These are phyloP conservation scores for Singerocomus inundabilis DNA, from an alignment of 1,284 basidiomycete species.

Conservation along the genomic window DNA sequence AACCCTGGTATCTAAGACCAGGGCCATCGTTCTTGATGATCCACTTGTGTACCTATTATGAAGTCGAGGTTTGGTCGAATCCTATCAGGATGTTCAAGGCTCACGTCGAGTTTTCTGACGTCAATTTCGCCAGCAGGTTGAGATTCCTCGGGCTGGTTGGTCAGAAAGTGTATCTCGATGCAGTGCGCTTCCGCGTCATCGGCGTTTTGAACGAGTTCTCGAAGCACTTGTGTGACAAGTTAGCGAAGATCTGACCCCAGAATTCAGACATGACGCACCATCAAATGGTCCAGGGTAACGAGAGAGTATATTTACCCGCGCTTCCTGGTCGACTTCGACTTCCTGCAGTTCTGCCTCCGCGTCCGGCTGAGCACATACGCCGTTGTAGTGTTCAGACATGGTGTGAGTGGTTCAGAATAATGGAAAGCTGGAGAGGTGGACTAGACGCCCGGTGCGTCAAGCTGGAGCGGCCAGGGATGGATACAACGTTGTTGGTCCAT, in stretches of 20 bases:
- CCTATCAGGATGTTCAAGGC: neutral
- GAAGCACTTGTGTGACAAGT: slow-evolving; percentile 55
- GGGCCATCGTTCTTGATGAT: slow-evolving; percentile 86
- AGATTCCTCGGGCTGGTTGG: slow-evolving; percentile 44
- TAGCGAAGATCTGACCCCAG: neutral
- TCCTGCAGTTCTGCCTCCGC: slow-evolving; percentile 6
- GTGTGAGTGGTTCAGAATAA: no score
- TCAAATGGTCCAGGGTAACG: slow-evolving; percentile 25
- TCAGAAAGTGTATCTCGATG: slow-evolving; percentile 80
- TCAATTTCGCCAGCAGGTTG: neutral
- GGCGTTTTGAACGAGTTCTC: slow-evolving; percentile 92
- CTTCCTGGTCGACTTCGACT: slow-evolving; percentile 19
- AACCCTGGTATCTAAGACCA: slow-evolving; percentile 78
- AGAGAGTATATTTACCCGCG: slow-evolving; percentile 21
- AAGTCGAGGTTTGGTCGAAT: neutral
- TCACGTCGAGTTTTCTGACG: slow-evolving; percentile 1
- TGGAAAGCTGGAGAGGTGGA: no score
- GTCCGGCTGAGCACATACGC: no score
- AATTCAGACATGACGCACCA: slow-evolving; percentile 1
- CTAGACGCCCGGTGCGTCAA: no score
- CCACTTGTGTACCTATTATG: slow-evolving; percentile 52
- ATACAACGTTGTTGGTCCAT: no score
- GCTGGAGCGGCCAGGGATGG: no score
- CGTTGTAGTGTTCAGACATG: no score
- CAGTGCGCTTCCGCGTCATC: slow-evolving; percentile 85